Base-by-base conservation (phyloP, 1,284 basidiomycete genomes). In the Ceratobasidium papillatum region DNA sequence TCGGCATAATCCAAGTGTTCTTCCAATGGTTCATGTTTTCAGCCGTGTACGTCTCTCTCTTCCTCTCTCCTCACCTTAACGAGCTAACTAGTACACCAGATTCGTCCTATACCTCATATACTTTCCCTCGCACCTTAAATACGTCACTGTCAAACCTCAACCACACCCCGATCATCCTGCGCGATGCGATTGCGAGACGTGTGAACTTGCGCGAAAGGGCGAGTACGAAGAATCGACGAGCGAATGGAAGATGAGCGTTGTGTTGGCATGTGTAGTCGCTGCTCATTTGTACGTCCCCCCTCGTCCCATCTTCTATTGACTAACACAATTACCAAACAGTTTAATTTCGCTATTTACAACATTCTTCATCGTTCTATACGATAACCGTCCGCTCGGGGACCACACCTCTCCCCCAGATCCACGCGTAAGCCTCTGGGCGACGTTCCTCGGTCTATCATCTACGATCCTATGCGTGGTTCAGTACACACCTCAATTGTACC, bases 71-170 rank as follows among this genome's bases (percentile, higher is more conserved):
- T 76, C 76, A 43, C 64, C 59, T n/a, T n/a, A 66, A 64, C 61
- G 30, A 51, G 25, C 27, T 75, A 51, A 30, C 19, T 5, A 27
- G 75, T 38, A 34, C 3, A 27, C 8, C 79, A 98, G 95, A 61
- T 86, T 98, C 75, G 87, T 96, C 0, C 88, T 99, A 2, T 99
- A 94, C 84, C 91, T 99, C 82, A 84, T 93, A 58, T 99, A 96
- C 86, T 99, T 95, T 80, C 96, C 96, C 0, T 83, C 86, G 12
- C 89, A 94, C 78, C 88, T 92, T 78, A 95, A 95, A 81, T 94
- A 91, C 80, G 84, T 82, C 76, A 83, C 82, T 49, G 79, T 87
- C 56, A 76, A 69, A 34, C 72, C 77, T 7, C 52, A 71, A 43
- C 74, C 76, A 17, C 74, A 75, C 63, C 76, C 76, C 0, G 71